Conservation (phyloP, 1,139 yeast species). For the Yamadazyma triangularis region DNA sequence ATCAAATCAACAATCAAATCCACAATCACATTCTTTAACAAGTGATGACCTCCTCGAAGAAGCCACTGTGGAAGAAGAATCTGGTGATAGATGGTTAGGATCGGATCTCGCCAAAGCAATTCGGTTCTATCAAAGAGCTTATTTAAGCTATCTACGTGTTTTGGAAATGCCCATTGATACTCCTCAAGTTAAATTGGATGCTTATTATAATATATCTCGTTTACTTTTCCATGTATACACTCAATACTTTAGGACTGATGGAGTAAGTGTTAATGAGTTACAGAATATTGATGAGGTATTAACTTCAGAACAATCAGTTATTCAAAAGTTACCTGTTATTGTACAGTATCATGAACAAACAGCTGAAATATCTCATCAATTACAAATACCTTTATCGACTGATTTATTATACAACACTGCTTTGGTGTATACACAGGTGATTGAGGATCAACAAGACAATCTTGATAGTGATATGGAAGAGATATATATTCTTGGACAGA, state of each 20-base stretch:
- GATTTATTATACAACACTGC: slow-evolving; percentile 46
- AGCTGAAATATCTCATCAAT: slow-evolving; percentile 14
- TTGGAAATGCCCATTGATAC: slow-evolving; percentile 5
- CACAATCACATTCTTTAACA: slow-evolving; percentile 12
- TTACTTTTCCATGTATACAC: slow-evolving; percentile 46
- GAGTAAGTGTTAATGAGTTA: slow-evolving; percentile 33
- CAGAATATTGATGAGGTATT: slow-evolving; percentile 39
- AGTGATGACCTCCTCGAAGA: slow-evolving; percentile 44
- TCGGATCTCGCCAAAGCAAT: slow-evolving; percentile 51
- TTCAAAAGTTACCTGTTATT: slow-evolving; percentile 32
- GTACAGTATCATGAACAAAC: slow-evolving; percentile 37
- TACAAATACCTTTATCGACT: slow-evolving; percentile 18
- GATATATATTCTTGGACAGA: slow-evolving; percentile 9
- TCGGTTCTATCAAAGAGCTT: slow-evolving; percentile 51
- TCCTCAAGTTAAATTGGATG: slow-evolving; percentile 23
- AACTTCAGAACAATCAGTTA: slow-evolving; percentile 21
- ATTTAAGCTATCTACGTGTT: slow-evolving; percentile 28
- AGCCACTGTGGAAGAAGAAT: slow-evolving; percentile 49
- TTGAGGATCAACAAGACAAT: slow-evolving; percentile 32
- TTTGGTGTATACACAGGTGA: slow-evolving; percentile 42
- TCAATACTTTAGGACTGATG: slow-evolving; percentile 40
- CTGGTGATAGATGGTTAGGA: slow-evolving; percentile 56
- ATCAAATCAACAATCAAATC: not conserved
- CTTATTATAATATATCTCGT: slow-evolving; percentile 46
- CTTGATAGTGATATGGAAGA: slow-evolving; percentile 5